Evolutionary conservation across 768 basidiomycete species (phyloP).

Genomic region (Trametopsis cervina): DNA sequence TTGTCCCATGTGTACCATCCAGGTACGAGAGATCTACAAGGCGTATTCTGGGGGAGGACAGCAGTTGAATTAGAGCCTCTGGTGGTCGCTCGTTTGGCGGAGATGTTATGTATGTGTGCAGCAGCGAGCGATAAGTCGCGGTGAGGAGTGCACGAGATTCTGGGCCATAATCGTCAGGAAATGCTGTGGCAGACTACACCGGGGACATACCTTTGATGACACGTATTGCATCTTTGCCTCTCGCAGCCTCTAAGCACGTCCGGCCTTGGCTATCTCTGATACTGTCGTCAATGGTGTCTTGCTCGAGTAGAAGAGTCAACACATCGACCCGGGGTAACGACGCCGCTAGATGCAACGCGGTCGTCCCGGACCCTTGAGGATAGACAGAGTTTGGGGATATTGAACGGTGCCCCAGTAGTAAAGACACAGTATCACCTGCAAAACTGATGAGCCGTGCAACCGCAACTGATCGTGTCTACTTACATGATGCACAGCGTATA

Average conservation of each 20-base stretch:
- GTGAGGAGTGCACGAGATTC: constrained; percentile 75
- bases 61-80: constrained; percentile 43
- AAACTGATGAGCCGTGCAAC: neutral
- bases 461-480: constrained; percentile 18
- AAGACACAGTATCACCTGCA: constrained; percentile 58
- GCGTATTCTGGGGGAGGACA: constrained; percentile 61
- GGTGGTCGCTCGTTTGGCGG: constrained; percentile 30
- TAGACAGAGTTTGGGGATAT: constrained; percentile 77
- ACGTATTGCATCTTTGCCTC: constrained; percentile 55
- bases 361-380: constrained; percentile 63
- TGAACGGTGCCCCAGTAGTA: constrained; percentile 64
- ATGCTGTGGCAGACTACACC: neutral
- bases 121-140: constrained; percentile 65
- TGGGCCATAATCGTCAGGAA: constrained; percentile 20
- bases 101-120: constrained; percentile 70
- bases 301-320: constrained; percentile 69
- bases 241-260: constrained; percentile 68
- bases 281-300: constrained; percentile 77
- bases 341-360: constrained; percentile 69
- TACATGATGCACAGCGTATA: constrained; percentile 73
- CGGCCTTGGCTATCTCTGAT: constrained; percentile 58
- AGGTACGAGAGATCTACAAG: constrained; percentile 75
- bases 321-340: constrained; percentile 67
- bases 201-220: constrained; percentile 56
- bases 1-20: constrained; percentile 70